Evolutionary conservation across 2,329 filamentous ascomycete species (phyloP).

Genomic region (Colletotrichum falcatum): DNA sequence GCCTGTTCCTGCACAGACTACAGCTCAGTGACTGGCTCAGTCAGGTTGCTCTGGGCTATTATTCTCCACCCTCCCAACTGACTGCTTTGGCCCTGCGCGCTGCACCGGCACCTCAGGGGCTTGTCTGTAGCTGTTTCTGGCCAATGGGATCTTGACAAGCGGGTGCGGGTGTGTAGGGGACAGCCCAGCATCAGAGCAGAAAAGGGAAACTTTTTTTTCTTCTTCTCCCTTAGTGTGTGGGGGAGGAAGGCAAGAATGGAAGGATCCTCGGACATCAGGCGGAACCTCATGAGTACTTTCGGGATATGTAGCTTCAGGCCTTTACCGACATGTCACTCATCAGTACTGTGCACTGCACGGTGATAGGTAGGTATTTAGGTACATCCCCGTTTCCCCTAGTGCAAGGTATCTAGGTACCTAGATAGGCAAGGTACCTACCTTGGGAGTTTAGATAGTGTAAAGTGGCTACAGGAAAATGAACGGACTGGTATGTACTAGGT

Average conservation of each 20-base stretch:
- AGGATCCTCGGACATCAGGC: slow-evolving; percentile 36
- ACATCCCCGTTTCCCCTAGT: slow-evolving; percentile 12
- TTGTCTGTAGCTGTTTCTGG: slow-evolving; percentile 16
- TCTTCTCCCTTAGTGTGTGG: neutral
- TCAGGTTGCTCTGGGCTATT: slow-evolving; percentile 33
- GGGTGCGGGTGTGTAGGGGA: slow-evolving; percentile 32
- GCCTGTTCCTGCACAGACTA: slow-evolving; percentile 38
- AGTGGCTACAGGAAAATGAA: slow-evolving; percentile 13
- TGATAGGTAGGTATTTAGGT: too few species aligned
- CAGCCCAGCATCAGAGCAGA: slow-evolving; percentile 26
- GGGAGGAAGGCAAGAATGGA: neutral
- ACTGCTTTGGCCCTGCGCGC: slow-evolving; percentile 24
- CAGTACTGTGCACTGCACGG: slow-evolving; percentile 32
- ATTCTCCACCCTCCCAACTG: slow-evolving; percentile 29
- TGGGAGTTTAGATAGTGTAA: neutral
- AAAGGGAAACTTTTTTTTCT: slow-evolving; percentile 25
- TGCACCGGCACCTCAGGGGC: slow-evolving; percentile 28
- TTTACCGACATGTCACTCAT: slow-evolving; percentile 10
- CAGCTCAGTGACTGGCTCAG: slow-evolving; percentile 24
- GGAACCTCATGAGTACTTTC: slow-evolving; percentile 30
- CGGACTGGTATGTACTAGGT: slow-evolving; percentile 3
- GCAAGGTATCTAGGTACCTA: too few species aligned
- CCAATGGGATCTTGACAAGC: slow-evolving; percentile 29
- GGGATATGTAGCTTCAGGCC: slow-evolving; percentile 6
- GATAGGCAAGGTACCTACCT: too few species aligned